Conservation (phyloP, 176 grass and related monocot species). For the Dendrocalamus sinicus region DNA sequence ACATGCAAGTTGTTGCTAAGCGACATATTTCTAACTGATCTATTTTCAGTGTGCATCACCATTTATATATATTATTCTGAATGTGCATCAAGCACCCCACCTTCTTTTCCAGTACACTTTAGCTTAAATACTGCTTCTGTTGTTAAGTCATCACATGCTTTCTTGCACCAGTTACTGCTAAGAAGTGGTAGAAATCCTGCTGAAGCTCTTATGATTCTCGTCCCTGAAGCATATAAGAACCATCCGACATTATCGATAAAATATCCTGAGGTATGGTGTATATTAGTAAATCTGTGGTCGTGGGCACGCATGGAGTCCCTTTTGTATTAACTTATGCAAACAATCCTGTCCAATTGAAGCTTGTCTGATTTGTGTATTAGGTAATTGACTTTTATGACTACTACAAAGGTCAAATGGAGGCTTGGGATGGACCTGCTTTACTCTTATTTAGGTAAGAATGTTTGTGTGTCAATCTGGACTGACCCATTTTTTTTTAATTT, state of each 20-base stretch:
- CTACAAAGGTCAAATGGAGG: constrained; percentile 99
- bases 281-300: constrained; percentile 23
- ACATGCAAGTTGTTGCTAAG: constrained; percentile 17
- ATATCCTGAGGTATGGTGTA: constrained; percentile 85
- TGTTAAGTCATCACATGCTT: constrained; percentile 36
- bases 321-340: constrained; percentile 34
- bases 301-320: constrained; percentile 23
- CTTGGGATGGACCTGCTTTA: constrained; percentile 99
- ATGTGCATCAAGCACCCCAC: not conserved
- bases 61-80: constrained; percentile 14
- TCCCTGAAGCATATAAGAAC: constrained; percentile 99
- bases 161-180: constrained; percentile 75
- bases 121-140: constrained; percentile 37
- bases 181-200: constrained; percentile 91
- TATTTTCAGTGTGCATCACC: not conserved
- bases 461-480: constrained; percentile 17
- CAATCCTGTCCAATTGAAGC: constrained; percentile 31
- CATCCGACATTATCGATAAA: constrained; percentile 96
- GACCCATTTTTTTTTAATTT: constrained; percentile 13
- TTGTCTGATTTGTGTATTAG: constrained; percentile 62
- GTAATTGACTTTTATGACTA: constrained; percentile 97
- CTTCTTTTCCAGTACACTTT: constrained; percentile 15
- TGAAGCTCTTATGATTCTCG: constrained; percentile 98
- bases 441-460: constrained; percentile 92
- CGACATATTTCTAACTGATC: constrained; percentile 3